Percentiles rank a stretch among this genome's conserved stretches.
phyloP scores from a whole-genome alignment of 2,329 filamentous ascomycete genomes.

The Penicillium nordicum region DNA sequence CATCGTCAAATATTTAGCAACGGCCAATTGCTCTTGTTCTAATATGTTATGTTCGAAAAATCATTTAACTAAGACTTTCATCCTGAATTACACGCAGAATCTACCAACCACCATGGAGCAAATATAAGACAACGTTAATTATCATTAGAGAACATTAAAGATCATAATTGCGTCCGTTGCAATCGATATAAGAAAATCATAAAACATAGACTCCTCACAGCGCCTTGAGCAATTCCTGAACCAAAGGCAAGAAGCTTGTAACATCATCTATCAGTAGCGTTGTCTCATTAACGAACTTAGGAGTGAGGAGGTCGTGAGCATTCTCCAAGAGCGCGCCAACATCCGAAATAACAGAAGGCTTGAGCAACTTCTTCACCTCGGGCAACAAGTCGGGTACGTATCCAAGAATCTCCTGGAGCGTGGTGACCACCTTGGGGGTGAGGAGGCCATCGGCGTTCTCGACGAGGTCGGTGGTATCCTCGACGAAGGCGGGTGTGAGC shows the following conservation, averaged over 20 bases:
- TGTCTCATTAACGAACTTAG: conserved; percentile 29
- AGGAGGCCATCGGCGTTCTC: conserved; percentile 29
- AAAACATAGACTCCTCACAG: conserved; percentile 10
- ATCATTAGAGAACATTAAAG: conserved; percentile 11
- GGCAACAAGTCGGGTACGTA: conserved; percentile 28
- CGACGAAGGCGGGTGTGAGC: conserved; percentile 31
- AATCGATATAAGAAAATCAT: conserved; percentile 11
- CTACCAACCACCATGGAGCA: not conserved
- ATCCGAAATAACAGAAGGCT: conserved; percentile 23
- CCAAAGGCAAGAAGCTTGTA: conserved; percentile 17
- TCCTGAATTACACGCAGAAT: too few species aligned
- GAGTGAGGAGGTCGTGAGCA: conserved; percentile 26
- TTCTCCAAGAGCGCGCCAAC: conserved; percentile 26
- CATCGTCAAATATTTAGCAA: too few species aligned
- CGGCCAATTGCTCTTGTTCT: too few species aligned
- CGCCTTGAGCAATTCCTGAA: conserved; percentile 20
- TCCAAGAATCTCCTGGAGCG: conserved; percentile 26
- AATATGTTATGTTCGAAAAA: too few species aligned
- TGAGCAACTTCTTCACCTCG: conserved; percentile 28
- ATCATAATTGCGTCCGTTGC: conserved; percentile 6
- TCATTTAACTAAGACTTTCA: too few species aligned
- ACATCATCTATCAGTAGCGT: conserved; percentile 19
- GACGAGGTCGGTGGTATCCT: conserved; percentile 28
- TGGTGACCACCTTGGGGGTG: conserved; percentile 26
- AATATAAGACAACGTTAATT: conserved; percentile 4